phyloP scores from a whole-genome alignment of 1,284 basidiomycete genomes.

The Cutaneotrichosporon dermatis region DNA sequence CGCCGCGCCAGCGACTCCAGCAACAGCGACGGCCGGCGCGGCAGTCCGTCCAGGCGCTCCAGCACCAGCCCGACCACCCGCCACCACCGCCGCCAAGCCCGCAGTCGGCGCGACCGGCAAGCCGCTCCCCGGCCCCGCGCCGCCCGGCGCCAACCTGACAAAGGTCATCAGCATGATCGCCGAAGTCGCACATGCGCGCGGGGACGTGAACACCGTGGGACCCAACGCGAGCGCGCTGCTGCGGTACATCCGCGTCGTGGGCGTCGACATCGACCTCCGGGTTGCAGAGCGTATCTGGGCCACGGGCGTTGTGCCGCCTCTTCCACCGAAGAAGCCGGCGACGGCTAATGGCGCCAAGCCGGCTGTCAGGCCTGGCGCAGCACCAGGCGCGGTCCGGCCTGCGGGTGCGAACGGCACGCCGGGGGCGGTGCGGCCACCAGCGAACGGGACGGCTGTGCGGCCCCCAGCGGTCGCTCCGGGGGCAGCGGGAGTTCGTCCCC shows the following conservation, averaged over 20 bases:
- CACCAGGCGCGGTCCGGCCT: too few species aligned
- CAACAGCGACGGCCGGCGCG: background rate
- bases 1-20: background rate
- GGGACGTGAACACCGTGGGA: slow-evolving; percentile 44
- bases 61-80: background rate
- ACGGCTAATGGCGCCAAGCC: slow-evolving; percentile 6
- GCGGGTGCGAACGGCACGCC: too few species aligned
- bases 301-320: slow-evolving; percentile 39
- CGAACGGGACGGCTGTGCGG: too few species aligned
- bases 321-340: slow-evolving; percentile 12
- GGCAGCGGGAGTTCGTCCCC: too few species aligned
- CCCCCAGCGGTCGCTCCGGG: too few species aligned
- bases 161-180: slow-evolving; percentile 46
- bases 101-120: slow-evolving; percentile 5
- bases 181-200: slow-evolving; percentile 42
- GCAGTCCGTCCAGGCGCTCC: background rate
- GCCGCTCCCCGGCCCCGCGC: slow-evolving; percentile 35
- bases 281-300: slow-evolving; percentile 44
- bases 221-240: slow-evolving; percentile 41
- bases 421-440: too few species aligned
- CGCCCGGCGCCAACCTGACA: slow-evolving; percentile 40
- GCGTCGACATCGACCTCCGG: slow-evolving; percentile 41
- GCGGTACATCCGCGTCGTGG: slow-evolving; percentile 43
- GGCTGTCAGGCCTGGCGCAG: too few species aligned
- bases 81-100: slow-evolving; percentile 1